Evolutionary conservation across 176 grass and related monocot species (phyloP).

Genomic region (Avena atlantica): DNA sequence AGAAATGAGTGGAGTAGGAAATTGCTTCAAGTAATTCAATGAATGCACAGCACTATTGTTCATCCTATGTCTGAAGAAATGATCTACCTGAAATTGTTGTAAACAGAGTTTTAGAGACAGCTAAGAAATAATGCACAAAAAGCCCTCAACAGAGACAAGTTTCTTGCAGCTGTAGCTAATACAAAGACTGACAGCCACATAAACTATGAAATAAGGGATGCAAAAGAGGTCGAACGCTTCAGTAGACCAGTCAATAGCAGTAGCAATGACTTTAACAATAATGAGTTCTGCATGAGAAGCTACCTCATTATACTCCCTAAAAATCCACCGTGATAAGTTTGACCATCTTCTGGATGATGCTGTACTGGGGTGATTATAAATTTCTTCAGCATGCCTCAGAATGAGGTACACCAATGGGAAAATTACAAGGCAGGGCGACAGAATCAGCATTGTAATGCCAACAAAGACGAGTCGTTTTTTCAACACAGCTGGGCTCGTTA

Average conservation of each 20-base stretch:
- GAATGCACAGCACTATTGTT: slow-evolving; percentile 87
- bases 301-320: slow-evolving; percentile 99
- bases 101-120: slow-evolving; percentile 28
- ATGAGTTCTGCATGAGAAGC: slow-evolving; percentile 25
- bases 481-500: slow-evolving; percentile 73
- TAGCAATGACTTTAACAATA: not conserved
- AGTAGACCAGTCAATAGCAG: not conserved
- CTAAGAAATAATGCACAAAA: not conserved
- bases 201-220: slow-evolving; percentile 1
- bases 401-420: slow-evolving; percentile 97
- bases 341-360: slow-evolving; percentile 98
- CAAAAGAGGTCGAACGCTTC: not conserved
- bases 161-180: slow-evolving; percentile 21
- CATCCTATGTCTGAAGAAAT: slow-evolving; percentile 97
- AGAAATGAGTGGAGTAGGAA: slow-evolving; percentile 91
- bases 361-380: slow-evolving; percentile 94
- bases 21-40: slow-evolving; percentile 95
- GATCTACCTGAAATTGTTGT: slow-evolving; percentile 77
- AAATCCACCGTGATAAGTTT: slow-evolving; percentile 96
- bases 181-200: not conserved
- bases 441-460: slow-evolving; percentile 84
- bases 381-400: slow-evolving; percentile 90
- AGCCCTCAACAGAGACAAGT: not conserved
- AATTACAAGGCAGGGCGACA: slow-evolving; percentile 87
- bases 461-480: slow-evolving; percentile 79